These are phyloP conservation scores for Coemansia sp. DNA, from an alignment of 192 early-diverging fungal species.

Conservation along the genomic window DNA sequence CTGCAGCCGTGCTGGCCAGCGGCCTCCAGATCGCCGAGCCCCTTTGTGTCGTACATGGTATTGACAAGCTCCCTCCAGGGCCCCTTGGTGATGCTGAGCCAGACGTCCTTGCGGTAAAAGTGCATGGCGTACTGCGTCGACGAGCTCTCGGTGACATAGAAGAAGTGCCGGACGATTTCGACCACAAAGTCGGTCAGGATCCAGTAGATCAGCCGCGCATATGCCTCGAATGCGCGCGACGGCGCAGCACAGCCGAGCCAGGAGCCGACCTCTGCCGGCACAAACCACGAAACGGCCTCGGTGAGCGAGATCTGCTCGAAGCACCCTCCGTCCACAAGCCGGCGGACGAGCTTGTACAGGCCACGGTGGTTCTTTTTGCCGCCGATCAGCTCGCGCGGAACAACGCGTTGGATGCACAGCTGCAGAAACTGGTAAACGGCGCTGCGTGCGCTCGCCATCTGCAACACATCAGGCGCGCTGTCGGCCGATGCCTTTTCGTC, in stretches of 20 bases:
- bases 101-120: slow-evolving; percentile 77
- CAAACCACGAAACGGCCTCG: slow-evolving; percentile 57
- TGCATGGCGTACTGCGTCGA: slow-evolving; percentile 61
- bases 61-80: slow-evolving; percentile 45
- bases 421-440: slow-evolving; percentile 55
- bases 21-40: background rate
- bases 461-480: slow-evolving; percentile 9
- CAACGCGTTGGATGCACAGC: slow-evolving; percentile 50
- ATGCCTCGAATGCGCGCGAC: slow-evolving; percentile 37
- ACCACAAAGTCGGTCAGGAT: slow-evolving; percentile 60
- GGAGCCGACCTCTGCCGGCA: slow-evolving; percentile 40
- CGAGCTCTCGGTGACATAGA: slow-evolving; percentile 79
- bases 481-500: background rate
- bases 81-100: slow-evolving; percentile 57
- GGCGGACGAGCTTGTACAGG: slow-evolving; percentile 57
- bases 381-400: slow-evolving; percentile 67
- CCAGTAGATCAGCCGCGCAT: slow-evolving; percentile 66
- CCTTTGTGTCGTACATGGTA: slow-evolving; percentile 26
- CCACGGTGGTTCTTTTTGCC: slow-evolving; percentile 55
- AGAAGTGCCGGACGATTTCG: slow-evolving; percentile 61
- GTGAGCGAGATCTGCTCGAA: slow-evolving; percentile 62
- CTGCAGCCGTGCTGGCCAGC: slow-evolving; percentile 7
- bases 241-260: slow-evolving; percentile 12
- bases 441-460: slow-evolving; percentile 15
- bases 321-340: slow-evolving; percentile 56